Base-by-base conservation (phyloP, 805 yeast species). In the Blastobotrys muscicola region DNA sequence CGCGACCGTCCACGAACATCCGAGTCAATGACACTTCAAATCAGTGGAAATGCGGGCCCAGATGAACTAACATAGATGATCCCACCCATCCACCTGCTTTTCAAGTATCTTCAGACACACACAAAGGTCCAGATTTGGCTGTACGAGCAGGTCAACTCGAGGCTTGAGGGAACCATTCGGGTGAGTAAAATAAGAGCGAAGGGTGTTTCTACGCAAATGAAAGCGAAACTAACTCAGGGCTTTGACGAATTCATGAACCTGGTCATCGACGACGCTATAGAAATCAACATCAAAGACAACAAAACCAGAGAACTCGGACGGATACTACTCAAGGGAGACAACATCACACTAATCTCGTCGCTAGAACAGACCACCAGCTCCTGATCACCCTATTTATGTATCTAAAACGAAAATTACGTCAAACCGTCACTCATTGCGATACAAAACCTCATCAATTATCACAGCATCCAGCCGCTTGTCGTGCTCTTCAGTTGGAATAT, bases 231-330 rank as follows among this genome's bases (percentile, higher is more conserved):
- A 44, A 44, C 45, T 12, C 37, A 60, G 53, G 99, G 99, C 1
- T 90, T 94, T 63, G 99, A 92, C 62, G 98, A 94, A 66, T 90
- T 89, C 57, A 94, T 92, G 98, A 92, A 92, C 59, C 65, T 79
- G 12, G 82, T 78, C 3, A 64, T 79, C 15, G 79, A 75, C 30
- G 74, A 75, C 40, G 82, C 82, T 0, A 55, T 60, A 9, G 95
- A 94, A 54, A 68, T 90, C 4, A 68, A 72, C 42, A 58, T 59
- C n/a, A 72, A 72, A 33, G 77, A 78, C 1, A 70, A 71, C 40
- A 49, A 70, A 1, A 67, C 68, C 43, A 73, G 76, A 23, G 63
- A 65, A n/a, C 45, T 60, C 44, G 69, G 70, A 14, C 54, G 83
- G 46, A 75, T 92, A 16, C 60, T 92, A 51, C 67, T 92, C 45